phyloP scores from a whole-genome alignment of 2,329 filamentous ascomycete genomes.

The Nothophaeocryptopus gaeumannii region DNA sequence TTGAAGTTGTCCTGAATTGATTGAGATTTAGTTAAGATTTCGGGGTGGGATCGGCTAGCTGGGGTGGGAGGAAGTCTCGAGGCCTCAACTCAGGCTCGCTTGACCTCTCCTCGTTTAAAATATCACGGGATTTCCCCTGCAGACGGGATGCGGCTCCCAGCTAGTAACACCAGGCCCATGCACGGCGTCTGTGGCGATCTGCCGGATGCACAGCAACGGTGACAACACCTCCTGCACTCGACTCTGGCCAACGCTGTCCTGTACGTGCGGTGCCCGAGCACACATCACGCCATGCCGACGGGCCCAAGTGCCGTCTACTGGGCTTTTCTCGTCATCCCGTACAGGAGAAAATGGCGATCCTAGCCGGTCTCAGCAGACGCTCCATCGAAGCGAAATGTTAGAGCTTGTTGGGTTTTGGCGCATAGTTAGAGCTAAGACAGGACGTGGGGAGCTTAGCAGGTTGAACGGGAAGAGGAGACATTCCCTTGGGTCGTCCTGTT shows the following conservation, averaged over 20 bases:
- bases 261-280: constrained; percentile 7
- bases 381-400: constrained; percentile 13
- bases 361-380: constrained; percentile 19
- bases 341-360: constrained; percentile 16
- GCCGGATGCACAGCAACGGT: constrained; percentile 3
- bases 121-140: constrained; percentile 5
- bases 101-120: not conserved
- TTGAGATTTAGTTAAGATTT: too few species aligned
- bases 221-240: constrained; percentile 2
- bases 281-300: constrained; percentile 6
- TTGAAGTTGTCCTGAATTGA: too few species aligned
- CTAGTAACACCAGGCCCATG: constrained; percentile 7
- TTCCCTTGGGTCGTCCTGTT: constrained; percentile 5
- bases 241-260: constrained; percentile 11
- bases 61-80: too few species aligned
- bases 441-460: constrained; percentile 19
- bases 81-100: too few species aligned
- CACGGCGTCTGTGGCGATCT: constrained; percentile 6
- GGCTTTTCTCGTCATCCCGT: constrained; percentile 14
- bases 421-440: constrained; percentile 22
- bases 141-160: constrained; percentile 6
- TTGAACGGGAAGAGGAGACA: constrained; percentile 16
- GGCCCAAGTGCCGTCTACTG: constrained; percentile 13
- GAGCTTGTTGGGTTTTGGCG: constrained; percentile 21
- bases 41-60: too few species aligned